Base-by-base conservation (phyloP, 805 yeast genomes). In the Wickerhamiella lipophila region DNA sequence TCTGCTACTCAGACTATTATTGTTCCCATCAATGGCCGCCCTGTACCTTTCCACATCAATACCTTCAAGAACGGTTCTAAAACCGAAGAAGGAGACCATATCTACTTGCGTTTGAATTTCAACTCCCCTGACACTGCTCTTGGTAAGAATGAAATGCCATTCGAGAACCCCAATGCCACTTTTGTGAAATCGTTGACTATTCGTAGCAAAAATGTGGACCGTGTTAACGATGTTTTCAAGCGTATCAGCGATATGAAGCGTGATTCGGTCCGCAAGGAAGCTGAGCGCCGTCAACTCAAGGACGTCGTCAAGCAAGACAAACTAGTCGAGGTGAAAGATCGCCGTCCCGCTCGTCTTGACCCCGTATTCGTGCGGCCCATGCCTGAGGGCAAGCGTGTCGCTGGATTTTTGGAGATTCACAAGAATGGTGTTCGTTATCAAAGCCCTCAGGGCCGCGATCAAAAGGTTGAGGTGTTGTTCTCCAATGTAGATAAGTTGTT, bases 31-130 rank as follows among this genome's bases (percentile, higher is more conserved):
- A 77, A 81, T 59, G 98, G 98, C 54, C 75, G 97, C 60, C 96
- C 97, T 1, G 97, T 92, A 47, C 98, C 98, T 21, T 89, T 92
- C 72, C 98, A 89, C 64, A 87, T 89, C 61, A 86, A 86, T 64
- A 73, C 96, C 3, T 88, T 83, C 68, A 89, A 88, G 60, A 88
- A 85, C 62, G 97, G 96, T 45, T 83, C 95, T 9, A 88, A 87
- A 60, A 85, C 81, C 55, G 98, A 92, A 60, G 97, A 92, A 70
- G 97, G 96, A 47, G 96, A 88, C 56, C 87, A 76, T 64, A 87
- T 95, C 0, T 88, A 84, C 61, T 64, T 89, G 59, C 78, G 98
- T 65, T 73, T 89, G 60, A 89, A 89, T 64, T 86, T 89, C 72
- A 79, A 88, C 64, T 81, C 95, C 1, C 97, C 98, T 0, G 96